A percentile compares a stretch with the other conserved stretches of the same genome.
phyloP scores from a whole-genome alignment of 176 grass and related monocot species.

The Raddia distichophylla region DNA sequence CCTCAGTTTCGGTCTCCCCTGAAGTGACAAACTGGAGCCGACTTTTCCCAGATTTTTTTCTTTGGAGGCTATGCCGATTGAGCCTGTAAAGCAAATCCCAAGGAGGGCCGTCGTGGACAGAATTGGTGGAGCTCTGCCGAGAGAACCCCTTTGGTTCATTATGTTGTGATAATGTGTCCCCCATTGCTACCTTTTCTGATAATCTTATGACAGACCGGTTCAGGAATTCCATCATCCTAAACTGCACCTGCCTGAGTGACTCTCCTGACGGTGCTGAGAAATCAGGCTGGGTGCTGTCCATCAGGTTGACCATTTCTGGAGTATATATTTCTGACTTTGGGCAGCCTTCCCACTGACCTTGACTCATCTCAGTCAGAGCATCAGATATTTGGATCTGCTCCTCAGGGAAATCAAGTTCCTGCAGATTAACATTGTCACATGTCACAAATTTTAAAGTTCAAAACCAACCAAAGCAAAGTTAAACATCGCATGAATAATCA shows the following conservation, averaged over 20 bases:
- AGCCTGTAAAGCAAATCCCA: constrained; percentile 67
- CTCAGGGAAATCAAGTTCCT: constrained; percentile 89
- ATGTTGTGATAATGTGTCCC: constrained; percentile 52
- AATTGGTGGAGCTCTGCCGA: constrained; percentile 69
- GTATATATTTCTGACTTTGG: constrained; percentile 78
- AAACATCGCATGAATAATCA: constrained; percentile 1
- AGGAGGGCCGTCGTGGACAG: constrained; percentile 61
- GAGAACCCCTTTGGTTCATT: constrained; percentile 64
- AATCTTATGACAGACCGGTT: constrained; percentile 67
- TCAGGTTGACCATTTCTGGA: constrained; percentile 69
- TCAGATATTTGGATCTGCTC: constrained; percentile 76
- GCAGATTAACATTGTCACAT: constrained; percentile 36
- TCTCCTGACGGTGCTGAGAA: constrained; percentile 80
- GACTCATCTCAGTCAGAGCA: constrained; percentile 79
- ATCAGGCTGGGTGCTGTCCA: constrained; percentile 73
- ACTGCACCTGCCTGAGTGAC: constrained; percentile 83
- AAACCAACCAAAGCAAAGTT: background rate
- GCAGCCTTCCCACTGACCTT: constrained; percentile 88
- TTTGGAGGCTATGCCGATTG: constrained; percentile 63
- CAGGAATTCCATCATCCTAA: constrained; percentile 82
- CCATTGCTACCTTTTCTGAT: constrained; percentile 76
- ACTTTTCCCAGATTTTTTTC: constrained; percentile 87
- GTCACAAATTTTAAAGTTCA: background rate
- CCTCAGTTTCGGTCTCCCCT: constrained; percentile 67
- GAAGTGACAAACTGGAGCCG: constrained; percentile 82